Conservation (phyloP, 2,329 filamentous ascomycete genomes). For the Reticulascus tulasneorum region DNA sequence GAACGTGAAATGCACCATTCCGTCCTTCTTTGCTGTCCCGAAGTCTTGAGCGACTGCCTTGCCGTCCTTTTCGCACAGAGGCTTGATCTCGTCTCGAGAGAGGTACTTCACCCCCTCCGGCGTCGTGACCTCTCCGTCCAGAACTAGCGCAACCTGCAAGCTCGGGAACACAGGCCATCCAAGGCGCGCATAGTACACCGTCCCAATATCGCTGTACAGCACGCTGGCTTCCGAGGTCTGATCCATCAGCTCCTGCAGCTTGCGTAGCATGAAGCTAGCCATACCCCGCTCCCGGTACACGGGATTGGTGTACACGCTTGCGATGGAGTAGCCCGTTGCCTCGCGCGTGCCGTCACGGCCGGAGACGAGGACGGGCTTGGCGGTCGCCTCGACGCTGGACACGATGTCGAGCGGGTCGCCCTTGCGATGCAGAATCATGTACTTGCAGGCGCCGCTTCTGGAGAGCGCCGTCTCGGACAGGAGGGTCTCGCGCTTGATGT, state of each 20-base stretch:
- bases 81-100: slow-evolving; percentile 15
- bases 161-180: slow-evolving; percentile 30
- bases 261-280: slow-evolving; percentile 28
- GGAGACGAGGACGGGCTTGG: slow-evolving; percentile 20
- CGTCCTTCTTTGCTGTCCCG: slow-evolving; percentile 12
- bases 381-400: slow-evolving; percentile 25
- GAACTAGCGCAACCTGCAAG: slow-evolving; percentile 26
- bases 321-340: slow-evolving; percentile 25
- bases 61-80: slow-evolving; percentile 22
- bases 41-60: slow-evolving; percentile 17
- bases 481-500: slow-evolving; percentile 22
- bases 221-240: slow-evolving; percentile 27
- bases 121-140: slow-evolving; percentile 17
- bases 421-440: slow-evolving; percentile 26
- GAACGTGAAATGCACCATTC: slow-evolving; percentile 27
- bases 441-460: slow-evolving; percentile 18
- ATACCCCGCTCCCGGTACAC: slow-evolving; percentile 28
- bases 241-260: slow-evolving; percentile 30
- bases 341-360: slow-evolving; percentile 18
- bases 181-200: slow-evolving; percentile 26
- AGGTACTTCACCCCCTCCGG: slow-evolving; percentile 20
- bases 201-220: slow-evolving; percentile 29
- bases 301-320: slow-evolving; percentile 31
- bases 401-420: slow-evolving; percentile 24
- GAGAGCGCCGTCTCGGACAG: slow-evolving; percentile 23